Evolutionary conservation across 2,329 filamentous ascomycete genomes (phyloP).

Genomic region (Periconia sp.): DNA sequence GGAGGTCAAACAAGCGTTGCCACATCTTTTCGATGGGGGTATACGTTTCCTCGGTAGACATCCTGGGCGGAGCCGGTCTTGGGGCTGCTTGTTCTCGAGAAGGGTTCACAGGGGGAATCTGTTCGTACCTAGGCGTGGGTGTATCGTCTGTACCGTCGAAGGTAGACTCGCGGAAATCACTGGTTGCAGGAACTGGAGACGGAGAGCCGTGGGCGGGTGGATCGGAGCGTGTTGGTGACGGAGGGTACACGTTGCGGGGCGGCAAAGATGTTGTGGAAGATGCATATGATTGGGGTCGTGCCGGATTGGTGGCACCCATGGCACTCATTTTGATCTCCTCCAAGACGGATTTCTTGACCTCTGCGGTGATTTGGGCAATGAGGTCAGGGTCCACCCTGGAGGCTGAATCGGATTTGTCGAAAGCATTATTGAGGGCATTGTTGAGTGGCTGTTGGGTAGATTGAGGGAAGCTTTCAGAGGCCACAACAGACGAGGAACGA

Average conservation of each 20-base stretch:
- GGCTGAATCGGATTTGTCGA: slow-evolving; percentile 53
- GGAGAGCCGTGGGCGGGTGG: slow-evolving; percentile 30
- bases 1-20: slow-evolving; percentile 71
- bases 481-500: slow-evolving; percentile 34
- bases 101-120: slow-evolving; percentile 27
- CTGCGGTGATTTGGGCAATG: slow-evolving; percentile 63
- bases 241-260: slow-evolving; percentile 54
- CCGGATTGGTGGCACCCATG: slow-evolving; percentile 27
- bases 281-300: slow-evolving; percentile 41
- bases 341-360: slow-evolving; percentile 51
- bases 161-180: slow-evolving; percentile 26
- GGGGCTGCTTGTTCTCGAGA: slow-evolving; percentile 22
- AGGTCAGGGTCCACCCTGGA: slow-evolving; percentile 61
- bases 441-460: slow-evolving; percentile 51
- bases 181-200: slow-evolving; percentile 37
- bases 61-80: slow-evolving; percentile 32
- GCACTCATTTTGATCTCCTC: slow-evolving; percentile 51
- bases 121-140: slow-evolving; percentile 28
- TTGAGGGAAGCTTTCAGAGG: slow-evolving; percentile 38
- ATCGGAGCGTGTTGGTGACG: slow-evolving; percentile 50
- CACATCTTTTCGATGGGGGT: slow-evolving; percentile 67
- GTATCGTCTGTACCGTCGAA: slow-evolving; percentile 34
- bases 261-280: slow-evolving; percentile 51
- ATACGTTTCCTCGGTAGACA: slow-evolving; percentile 37
- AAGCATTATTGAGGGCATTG: slow-evolving; percentile 60